Evolutionary conservation across 148 eudicot genomes (phyloP), one percentile per base, ranked within the genome.

Genomic region (Hydrangea macrophylla): DNA sequence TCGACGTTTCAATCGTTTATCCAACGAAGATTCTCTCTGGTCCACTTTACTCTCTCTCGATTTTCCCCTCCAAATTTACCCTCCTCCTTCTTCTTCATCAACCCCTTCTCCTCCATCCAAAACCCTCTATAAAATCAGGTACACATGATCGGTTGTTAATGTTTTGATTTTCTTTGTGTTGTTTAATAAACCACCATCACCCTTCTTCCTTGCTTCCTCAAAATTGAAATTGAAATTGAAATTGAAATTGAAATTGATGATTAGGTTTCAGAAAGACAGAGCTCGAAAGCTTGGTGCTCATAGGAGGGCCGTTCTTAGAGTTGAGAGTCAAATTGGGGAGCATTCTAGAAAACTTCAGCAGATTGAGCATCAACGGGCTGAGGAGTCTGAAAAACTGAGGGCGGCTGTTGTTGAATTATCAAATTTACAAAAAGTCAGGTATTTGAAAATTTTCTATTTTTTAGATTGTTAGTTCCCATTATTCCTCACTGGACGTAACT

Each of bases 221-320:
- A 3, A 35, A 35, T 44, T 18, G 18, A 44, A 66, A 2, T 9
- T 15, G 7, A 32, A 32, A 20, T 42, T n/a, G n/a, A 22, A 65
- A 18, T 50, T n/a, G 44, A 31, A 31, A 31, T 17, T 0, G 32
- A 26, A 9, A 45, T 1, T 28, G 15, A 1, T 30, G 6, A 74
- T 65, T 63, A 88, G 95, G 81, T 92, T 80, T 74, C 87, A 92
- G 86, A 87, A 73, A 70, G 93, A 89, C 36, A 85, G 66, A 55
- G 86, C 84, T 0, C 76, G 75, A 63, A 87, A 82, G 68, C 70
- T 68, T 27, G 84, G 86, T 9, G 88, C 88, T 9, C 87, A 82
- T 57, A 65, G 55, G 33, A 76, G 98, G 67, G 90, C 82, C 48
- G 88, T 92, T 45, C 64, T 87, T 59, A 83, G 96, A 61, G 65